Percentiles rank a stretch among this genome's conserved stretches.
phyloP scores from a whole-genome alignment of 2,329 filamentous ascomycete species.

The Chrysoporthe cubensis region DNA sequence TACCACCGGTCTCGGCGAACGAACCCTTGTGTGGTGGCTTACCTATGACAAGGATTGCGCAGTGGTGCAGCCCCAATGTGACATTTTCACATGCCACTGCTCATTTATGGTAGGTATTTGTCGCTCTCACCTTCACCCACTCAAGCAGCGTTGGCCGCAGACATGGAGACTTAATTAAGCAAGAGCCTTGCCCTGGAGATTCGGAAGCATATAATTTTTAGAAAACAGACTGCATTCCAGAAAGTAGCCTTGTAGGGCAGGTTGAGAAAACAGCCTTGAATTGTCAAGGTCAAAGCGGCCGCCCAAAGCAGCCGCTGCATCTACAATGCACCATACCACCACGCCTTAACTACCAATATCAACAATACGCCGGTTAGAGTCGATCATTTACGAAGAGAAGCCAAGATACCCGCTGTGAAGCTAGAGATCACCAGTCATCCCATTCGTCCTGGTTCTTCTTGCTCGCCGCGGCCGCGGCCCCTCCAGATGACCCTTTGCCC shows the following conservation, averaged over 20 bases:
- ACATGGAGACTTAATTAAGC: neutral
- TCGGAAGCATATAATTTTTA: neutral
- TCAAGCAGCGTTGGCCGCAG: neutral
- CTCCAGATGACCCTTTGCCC: conserved; percentile 53
- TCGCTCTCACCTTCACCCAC: neutral
- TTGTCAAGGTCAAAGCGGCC: neutral
- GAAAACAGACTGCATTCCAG: neutral
- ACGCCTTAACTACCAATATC: neutral
- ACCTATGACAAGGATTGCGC: conserved; percentile 3
- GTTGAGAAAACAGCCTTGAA: neutral
- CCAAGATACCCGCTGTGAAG: neutral
- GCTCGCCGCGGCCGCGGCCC: conserved; percentile 36
- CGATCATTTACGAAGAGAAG: neutral
- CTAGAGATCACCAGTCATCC: conserved; percentile 61
- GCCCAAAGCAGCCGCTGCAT: neutral
- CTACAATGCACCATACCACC: neutral
- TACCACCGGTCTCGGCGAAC: conserved; percentile 35
- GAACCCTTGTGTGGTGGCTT: neutral
- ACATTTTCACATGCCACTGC: conserved; percentile 24
- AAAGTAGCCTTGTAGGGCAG: neutral
- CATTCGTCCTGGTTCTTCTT: conserved; percentile 62
- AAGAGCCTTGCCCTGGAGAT: neutral
- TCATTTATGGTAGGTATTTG: neutral
- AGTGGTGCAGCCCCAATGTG: neutral
- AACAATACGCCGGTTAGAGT: neutral